Conservation (phyloP, 768 basidiomycete species). For the Botryobasidium botryosum region DNA sequence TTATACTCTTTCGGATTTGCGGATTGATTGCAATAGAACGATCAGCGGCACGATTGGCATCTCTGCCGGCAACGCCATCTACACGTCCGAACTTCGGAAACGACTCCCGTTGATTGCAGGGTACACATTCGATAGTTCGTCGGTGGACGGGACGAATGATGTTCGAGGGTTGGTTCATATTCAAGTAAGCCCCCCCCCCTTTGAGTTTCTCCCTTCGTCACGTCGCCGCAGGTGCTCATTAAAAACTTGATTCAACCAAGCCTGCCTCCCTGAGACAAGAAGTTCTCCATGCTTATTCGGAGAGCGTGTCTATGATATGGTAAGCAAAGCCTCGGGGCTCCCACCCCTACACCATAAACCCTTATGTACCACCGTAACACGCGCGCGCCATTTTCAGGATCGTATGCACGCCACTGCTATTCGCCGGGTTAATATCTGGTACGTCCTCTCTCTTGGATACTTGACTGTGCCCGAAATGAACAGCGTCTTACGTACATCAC, state of each 20-base stretch:
- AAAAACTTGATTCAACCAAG: slow-evolving; percentile 5
- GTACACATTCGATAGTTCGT: slow-evolving; percentile 8
- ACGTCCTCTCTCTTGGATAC: too few relatives aligned
- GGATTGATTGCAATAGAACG: slow-evolving; percentile 8
- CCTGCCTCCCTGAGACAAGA: slow-evolving; percentile 10
- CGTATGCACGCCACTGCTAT: not conserved
- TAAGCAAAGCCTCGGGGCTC: too few relatives aligned
- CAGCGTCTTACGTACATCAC: too few relatives aligned
- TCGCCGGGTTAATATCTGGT: not conserved
- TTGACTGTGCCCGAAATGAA: too few relatives aligned
- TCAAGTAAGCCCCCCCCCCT: slow-evolving; percentile 1
- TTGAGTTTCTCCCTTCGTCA: not conserved
- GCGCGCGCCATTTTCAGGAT: too few relatives aligned
- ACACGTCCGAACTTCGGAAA: slow-evolving; percentile 10
- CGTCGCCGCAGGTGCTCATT: too few relatives aligned
- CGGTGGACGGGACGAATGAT: slow-evolving; percentile 9
- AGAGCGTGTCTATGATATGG: slow-evolving; percentile 10
- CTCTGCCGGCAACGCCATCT: slow-evolving; percentile 16
- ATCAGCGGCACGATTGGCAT: slow-evolving; percentile 18
- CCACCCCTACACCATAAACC: too few relatives aligned
- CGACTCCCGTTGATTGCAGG: slow-evolving; percentile 10
- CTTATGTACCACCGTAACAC: too few relatives aligned
- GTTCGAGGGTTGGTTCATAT: slow-evolving; percentile 1
- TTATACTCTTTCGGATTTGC: slow-evolving; percentile 2
- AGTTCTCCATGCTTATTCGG: slow-evolving; percentile 6